Evolutionary conservation across 208 protist species (phyloP), one percentile per base, ranked within the genome.

Genomic region (Strigomonas galati): DNA sequence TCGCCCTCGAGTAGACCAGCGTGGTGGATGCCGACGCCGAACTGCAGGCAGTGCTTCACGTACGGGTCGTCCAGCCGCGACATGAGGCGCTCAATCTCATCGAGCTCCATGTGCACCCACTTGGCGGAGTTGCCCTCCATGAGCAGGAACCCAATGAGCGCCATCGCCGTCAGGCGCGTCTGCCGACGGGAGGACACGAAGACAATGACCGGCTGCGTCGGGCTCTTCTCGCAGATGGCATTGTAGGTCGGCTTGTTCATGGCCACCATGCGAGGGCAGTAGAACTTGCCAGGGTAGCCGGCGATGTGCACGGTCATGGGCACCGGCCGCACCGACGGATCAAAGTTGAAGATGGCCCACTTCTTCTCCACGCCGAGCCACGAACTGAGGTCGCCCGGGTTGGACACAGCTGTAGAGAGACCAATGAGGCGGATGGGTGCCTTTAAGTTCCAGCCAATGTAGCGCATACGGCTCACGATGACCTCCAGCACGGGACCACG

Each of bases 181-280:
- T 99, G 98, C 53, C 98, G 75, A 31, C 99, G 93, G 1, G 97
- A 99, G 6, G 97, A 98, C 14, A 99, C 99, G 81, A 99, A 99
- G 40, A 99, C 93, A 48, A 99, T 93, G 3, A 97, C 95, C 26
- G 99, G 98, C 76, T 99, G 95, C 28, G 74, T 76, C 1, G 95
- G 89, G 54, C 87, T 94, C 78, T 93, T 93, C 76, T 96, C 91
- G 65, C 86, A 86, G 71, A 99, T 99, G 24, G 98, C 94, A 52
- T 92, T 91, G 88, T 99, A 99, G 6, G 92, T 76, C 26, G 99
- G 99, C 84, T 99, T 99, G 89, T 99, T 99, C 99, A 99, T 99
- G 3, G 97, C 91, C 10, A 92, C 96, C 99, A 99, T 99, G 40
- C 99, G 87, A 19, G 99, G 98, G 78, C 97, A 99, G 85, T 99